Evolutionary conservation across 2,329 filamentous ascomycete genomes (phyloP), one percentile per base, ranked within the genome.

Genomic region (Aspergillus intermedius): DNA sequence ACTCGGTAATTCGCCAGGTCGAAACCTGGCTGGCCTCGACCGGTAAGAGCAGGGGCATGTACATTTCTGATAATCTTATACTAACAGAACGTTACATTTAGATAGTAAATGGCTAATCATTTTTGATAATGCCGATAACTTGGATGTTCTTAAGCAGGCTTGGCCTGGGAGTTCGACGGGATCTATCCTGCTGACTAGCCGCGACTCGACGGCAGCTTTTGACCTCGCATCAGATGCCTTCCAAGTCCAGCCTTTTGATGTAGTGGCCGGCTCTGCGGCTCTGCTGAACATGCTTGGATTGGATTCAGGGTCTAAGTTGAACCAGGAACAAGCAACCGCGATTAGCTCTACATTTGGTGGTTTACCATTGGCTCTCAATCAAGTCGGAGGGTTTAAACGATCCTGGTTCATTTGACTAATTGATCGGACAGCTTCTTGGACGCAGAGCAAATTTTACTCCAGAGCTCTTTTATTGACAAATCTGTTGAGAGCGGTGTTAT

Each of bases 381-480:
- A 51, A 28, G 43, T 51, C 23, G 49, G 42, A 28, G 42, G 49
- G 8, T 48, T 51, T 4, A 21, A 21, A 21, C 19, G 19, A 21
- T 21, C 19, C 19, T 21, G 19, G 22, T 15, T 47, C 15, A 40
- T 40, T 40, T 15, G 37, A 15, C 37, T 15, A 8, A 40, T 15
- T 40, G n/a, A 15, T 21, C 21, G 13, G 23, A 13, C 17, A 54
- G 47, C 9, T 46, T 54, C 12, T 32, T 49, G 17, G 47, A 48
- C 45, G 47, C 49, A 22, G 35, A 49, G 47, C 49, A 50, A 23
- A 28, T 42, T 12, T 34, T 54, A 32, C 52, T 50, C 15, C 46
- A 51, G 41, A 46, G 30, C 2, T 37, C 47, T 46, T 42, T 54
- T 30, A 45, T 52, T 45, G 30, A 52, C 23, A 52, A 49, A 30